Evolutionary conservation across 2,329 filamentous ascomycete genomes (phyloP), one percentile per base, ranked within the genome.

Genomic region (Aspergillus sp.): DNA sequence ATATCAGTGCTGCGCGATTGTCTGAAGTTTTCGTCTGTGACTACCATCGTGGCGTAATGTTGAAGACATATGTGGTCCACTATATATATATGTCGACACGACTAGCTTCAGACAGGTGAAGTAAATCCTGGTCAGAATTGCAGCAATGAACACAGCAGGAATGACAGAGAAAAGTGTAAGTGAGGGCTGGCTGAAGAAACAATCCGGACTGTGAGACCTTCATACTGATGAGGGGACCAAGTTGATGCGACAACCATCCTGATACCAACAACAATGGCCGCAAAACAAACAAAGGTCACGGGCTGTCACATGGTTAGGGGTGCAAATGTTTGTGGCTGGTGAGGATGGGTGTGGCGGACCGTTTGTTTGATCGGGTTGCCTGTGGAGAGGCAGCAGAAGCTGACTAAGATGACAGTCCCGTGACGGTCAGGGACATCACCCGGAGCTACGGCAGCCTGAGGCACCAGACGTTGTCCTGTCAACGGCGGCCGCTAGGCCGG

Each of bases 391-490:
- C 53, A 39, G 25, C 25, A 17, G 23, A 28, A n/a, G 25, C 39
- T 55, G 28, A 55, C 43, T 38, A 32, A 55, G 28, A 3, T 6
- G 12, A 7, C 15, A 21, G 10, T 53, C 30, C 19, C 32, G 36
- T 50, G 50, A 15, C n/a, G 4, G 10, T 6, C 41, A 45, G 41
- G 41, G 41, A 45, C 21, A 19, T 21, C 19, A 45, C 21, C 41
- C 19, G 41, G 9, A 19, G 32, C 32, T 13, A 21, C 19, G 8
- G 19, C 32, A 15, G 61, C 60, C 67, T 74, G 63, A 74, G 70
- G 72, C 71, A 54, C 30, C 1, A 23, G 1, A 8, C 25, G 77
- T 79, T 78, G 76, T 72, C 76, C 66, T 67, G 76, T 70, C 76
- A 78, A 79, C 77, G 15, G 0, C 2, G 1, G 1, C 41, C 69